Evolutionary conservation across 208 protist genomes (phyloP).

Genomic region (Phytomonas sp.): DNA sequence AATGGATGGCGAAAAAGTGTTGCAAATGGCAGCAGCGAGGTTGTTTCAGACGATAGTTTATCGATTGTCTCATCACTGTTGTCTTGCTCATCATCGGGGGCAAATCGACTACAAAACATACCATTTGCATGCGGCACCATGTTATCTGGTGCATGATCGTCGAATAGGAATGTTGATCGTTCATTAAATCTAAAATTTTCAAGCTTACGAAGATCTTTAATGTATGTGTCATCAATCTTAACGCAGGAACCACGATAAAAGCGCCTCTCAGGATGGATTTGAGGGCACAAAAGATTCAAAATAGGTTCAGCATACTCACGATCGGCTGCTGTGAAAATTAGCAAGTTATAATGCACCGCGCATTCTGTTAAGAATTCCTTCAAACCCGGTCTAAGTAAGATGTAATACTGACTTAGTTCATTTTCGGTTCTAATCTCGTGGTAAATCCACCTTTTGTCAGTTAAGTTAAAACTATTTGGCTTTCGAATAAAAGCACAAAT

Average conservation of each 20-base stretch:
- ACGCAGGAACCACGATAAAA: conserved; percentile 52
- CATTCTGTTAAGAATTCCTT: conserved; percentile 35
- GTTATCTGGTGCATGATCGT: conserved; percentile 57
- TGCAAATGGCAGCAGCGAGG: conserved; percentile 23
- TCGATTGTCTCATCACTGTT: conserved; percentile 22
- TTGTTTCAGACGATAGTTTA: conserved; percentile 17
- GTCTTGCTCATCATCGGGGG: conserved; percentile 25
- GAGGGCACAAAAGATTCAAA: conserved; percentile 34
- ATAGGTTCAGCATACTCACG: conserved; percentile 53
- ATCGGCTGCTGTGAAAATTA: conserved; percentile 62
- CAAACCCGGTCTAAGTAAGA: conserved; percentile 42
- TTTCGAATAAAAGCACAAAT: conserved; percentile 22
- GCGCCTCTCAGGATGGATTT: conserved; percentile 22
- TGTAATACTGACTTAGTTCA: conserved; percentile 26
- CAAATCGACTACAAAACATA: conserved; percentile 52
- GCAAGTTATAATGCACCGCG: conserved; percentile 42
- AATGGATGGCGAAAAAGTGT: conserved; percentile 23
- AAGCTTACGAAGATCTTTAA: conserved; percentile 44
- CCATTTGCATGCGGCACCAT: conserved; percentile 44
- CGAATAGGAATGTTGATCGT: conserved; percentile 40
- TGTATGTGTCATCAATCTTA: conserved; percentile 19
- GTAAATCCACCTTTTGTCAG: conserved; percentile 8
- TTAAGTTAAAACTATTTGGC: conserved; percentile 1
- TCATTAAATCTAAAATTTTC: conserved; percentile 23
- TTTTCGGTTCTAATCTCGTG: conserved; percentile 11